phyloP scores from a whole-genome alignment of 805 yeast species.

The Ogataea paraovalis region DNA sequence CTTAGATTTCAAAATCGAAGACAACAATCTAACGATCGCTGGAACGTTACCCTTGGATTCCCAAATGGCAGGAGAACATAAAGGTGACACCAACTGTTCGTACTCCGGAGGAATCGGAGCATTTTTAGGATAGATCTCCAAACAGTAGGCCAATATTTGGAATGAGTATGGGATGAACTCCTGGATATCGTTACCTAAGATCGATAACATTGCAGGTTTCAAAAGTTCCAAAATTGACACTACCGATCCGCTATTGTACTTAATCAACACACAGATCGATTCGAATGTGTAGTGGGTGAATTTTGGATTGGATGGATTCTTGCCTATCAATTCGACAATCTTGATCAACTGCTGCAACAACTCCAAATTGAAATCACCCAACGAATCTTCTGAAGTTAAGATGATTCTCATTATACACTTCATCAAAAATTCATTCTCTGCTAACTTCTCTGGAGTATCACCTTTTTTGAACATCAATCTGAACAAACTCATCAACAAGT shows the following conservation, averaged over 20 bases:
- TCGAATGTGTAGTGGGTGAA: conserved; percentile 91
- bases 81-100: conserved; percentile 67
- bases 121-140: conserved; percentile 54
- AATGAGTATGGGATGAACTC: conserved; percentile 93
- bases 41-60: conserved; percentile 91
- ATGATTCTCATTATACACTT: conserved; percentile 81
- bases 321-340: conserved; percentile 66
- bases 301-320: conserved; percentile 93
- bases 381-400: conserved; percentile 63
- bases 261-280: conserved; percentile 72
- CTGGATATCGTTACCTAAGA: conserved; percentile 80
- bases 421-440: conserved; percentile 93
- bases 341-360: conserved; percentile 61
- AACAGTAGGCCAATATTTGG: conserved; percentile 78
- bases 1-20: conserved; percentile 56
- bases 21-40: conserved; percentile 77
- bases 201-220: conserved; percentile 62
- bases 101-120: conserved; percentile 60
- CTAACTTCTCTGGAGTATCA: conserved; percentile 78
- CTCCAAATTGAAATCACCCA: conserved; percentile 44
- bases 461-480: conserved; percentile 57
- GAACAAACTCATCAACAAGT: conserved; percentile 63
- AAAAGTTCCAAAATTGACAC: conserved; percentile 45
- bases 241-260: conserved; percentile 37
- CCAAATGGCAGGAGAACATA: conserved; percentile 90